Conservation (phyloP, 495 filamentous ascomycete species). For the Bacidia gigantensis region DNA sequence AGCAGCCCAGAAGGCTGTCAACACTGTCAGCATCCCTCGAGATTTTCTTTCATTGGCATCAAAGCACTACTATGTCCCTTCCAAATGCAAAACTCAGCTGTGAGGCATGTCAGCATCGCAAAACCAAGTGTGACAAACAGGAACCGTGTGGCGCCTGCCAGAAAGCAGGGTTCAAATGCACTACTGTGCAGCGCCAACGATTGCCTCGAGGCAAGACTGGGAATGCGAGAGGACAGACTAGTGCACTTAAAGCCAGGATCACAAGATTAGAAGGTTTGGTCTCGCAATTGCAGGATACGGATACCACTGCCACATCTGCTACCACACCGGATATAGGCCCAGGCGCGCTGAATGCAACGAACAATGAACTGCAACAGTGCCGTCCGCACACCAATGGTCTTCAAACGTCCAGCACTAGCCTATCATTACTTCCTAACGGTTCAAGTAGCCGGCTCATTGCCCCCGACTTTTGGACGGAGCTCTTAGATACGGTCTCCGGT, state of each 20-base stretch:
- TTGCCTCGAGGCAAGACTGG: not conserved
- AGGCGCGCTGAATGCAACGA: too few relatives aligned
- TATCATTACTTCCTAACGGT: too few relatives aligned
- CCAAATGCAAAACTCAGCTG: conserved; percentile 6
- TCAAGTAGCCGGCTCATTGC: not conserved
- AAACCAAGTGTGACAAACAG: conserved; percentile 6
- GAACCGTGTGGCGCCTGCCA: conserved; percentile 2
- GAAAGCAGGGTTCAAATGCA: not conserved
- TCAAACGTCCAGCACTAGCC: too few relatives aligned
- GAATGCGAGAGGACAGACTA: not conserved
- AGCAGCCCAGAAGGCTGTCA: too few relatives aligned
- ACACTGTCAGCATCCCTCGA: too few relatives aligned
- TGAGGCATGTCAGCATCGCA: conserved; percentile 6
- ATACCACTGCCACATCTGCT: not conserved
- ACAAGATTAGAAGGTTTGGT: conserved; percentile 2
- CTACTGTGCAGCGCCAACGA: not conserved
- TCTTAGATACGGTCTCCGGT: not conserved
- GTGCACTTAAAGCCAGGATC: not conserved
- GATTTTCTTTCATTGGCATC: too few relatives aligned
- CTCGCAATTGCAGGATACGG: not conserved
- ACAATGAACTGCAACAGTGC: too few relatives aligned
- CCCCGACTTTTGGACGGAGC: not conserved
- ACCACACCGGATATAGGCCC: too few relatives aligned
- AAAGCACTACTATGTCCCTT: not conserved
- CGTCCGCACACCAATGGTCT: too few relatives aligned